phyloP scores from a whole-genome alignment of 2,329 filamentous ascomycete species.

The Colletotrichum tamarilloi region DNA sequence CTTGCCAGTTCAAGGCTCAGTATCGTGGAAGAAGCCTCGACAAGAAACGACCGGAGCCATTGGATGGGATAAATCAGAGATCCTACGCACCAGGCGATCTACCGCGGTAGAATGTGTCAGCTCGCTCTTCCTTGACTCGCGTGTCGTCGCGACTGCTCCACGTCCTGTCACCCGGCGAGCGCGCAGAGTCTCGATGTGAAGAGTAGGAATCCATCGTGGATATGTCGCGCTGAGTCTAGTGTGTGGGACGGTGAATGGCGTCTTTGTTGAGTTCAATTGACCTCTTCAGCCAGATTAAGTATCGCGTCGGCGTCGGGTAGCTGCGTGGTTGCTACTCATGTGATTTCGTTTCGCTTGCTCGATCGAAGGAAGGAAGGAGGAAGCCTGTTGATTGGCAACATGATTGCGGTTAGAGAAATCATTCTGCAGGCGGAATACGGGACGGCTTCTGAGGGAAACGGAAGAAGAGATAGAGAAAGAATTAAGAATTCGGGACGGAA shows the following conservation, averaged over 20 bases:
- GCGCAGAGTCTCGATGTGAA: constrained; percentile 64
- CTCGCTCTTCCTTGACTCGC: constrained; percentile 62
- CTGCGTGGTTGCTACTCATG: constrained; percentile 41
- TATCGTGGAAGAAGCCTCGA: not conserved
- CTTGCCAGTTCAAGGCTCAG: not conserved
- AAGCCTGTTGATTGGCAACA: constrained; percentile 62
- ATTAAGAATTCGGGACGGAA: constrained; percentile 27
- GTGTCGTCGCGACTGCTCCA: constrained; percentile 65
- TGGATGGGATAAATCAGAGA: not conserved
- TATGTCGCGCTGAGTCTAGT: not conserved
- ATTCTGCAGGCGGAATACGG: constrained; percentile 46
- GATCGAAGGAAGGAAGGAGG: constrained; percentile 42
- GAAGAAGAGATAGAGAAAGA: constrained; percentile 28
- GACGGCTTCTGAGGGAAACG: constrained; percentile 35
- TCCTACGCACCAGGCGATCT: constrained; percentile 75
- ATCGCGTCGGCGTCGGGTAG: constrained; percentile 37
- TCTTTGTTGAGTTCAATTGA: constrained; percentile 15
- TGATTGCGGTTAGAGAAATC: constrained; percentile 67
- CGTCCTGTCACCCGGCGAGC: constrained; percentile 64
- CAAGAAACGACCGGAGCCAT: not conserved
- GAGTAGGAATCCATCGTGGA: constrained; percentile 64
- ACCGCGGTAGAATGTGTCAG: constrained; percentile 72
- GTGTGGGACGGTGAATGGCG: not conserved
- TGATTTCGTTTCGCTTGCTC: constrained; percentile 38
- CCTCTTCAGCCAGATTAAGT: constrained; percentile 36